Evolutionary conservation across 495 filamentous ascomycete species (phyloP).

Genomic region (Podospora appendiculata): DNA sequence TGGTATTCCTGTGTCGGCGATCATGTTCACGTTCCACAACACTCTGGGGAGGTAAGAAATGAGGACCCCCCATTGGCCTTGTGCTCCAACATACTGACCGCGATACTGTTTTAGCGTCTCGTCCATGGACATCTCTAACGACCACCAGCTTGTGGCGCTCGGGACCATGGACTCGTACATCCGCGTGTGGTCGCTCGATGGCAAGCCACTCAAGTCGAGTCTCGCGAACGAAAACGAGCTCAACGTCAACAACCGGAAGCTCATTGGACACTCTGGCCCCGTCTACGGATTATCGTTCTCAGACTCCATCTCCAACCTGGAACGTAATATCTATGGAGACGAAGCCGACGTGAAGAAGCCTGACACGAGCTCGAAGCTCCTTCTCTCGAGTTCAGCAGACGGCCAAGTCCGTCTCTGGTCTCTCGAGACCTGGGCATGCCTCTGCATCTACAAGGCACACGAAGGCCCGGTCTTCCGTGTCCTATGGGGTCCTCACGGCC

Average conservation of each 20-base stretch:
- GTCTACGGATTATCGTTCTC: slow-evolving; percentile 89
- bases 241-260: slow-evolving; percentile 56
- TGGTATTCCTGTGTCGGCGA: slow-evolving; percentile 72
- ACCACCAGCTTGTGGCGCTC: slow-evolving; percentile 73
- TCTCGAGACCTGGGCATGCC: slow-evolving; percentile 76
- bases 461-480: slow-evolving; percentile 83
- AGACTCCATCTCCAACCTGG: slow-evolving; percentile 54
- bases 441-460: slow-evolving; percentile 90
- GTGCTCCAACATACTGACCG: slow-evolving; percentile 12
- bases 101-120: slow-evolving; percentile 54
- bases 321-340: slow-evolving; percentile 33
- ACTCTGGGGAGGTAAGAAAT: slow-evolving; percentile 70
- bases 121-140: slow-evolving; percentile 88
- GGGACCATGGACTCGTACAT: slow-evolving; percentile 93
- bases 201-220: slow-evolving; percentile 53
- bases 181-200: slow-evolving; percentile 83
- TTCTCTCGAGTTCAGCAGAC: slow-evolving; percentile 84
- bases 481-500: slow-evolving; percentile 85
- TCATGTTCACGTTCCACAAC: slow-evolving; percentile 98
- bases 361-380: slow-evolving; percentile 57
- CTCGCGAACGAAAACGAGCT: slow-evolving; percentile 30
- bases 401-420: slow-evolving; percentile 88
- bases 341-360: slow-evolving; percentile 35
- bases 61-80: not conserved
- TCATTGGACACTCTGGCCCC: slow-evolving; percentile 86